phyloP scores from a whole-genome alignment of 371 early-diverging fungal genomes.

The Mucor racemosus region DNA sequence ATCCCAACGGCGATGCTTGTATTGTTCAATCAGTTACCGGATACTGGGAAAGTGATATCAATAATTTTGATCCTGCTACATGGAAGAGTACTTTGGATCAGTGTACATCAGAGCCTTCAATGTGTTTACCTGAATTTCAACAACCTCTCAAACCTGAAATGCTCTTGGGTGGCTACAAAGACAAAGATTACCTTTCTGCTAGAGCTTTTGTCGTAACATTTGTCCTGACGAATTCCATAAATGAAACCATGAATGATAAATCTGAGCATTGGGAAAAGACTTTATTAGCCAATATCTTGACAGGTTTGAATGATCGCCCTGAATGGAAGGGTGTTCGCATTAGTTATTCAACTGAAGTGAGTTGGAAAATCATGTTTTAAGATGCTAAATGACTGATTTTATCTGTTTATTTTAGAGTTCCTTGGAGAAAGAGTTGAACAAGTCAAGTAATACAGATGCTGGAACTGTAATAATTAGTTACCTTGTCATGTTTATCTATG shows the following conservation, averaged over 20 bases:
- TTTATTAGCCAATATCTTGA: conserved; percentile 49
- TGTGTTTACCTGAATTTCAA: conserved; percentile 68
- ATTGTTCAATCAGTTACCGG: conserved; percentile 76
- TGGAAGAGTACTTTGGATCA: conserved; percentile 54
- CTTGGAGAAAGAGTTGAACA: conserved; percentile 70
- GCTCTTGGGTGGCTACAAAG: conserved; percentile 68
- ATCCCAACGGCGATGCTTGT: conserved; percentile 71
- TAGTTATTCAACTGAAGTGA: conserved; percentile 73
- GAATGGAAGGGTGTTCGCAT: conserved; percentile 62
- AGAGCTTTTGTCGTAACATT: conserved; percentile 71
- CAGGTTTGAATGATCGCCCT: conserved; percentile 40
- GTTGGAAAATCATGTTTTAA: not conserved
- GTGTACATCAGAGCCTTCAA: conserved; percentile 61
- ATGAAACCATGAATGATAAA: conserved; percentile 36
- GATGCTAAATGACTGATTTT: not conserved
- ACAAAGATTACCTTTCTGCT: conserved; percentile 46
- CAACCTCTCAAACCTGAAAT: conserved; percentile 75
- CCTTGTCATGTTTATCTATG: conserved; percentile 77
- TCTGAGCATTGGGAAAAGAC: conserved; percentile 72
- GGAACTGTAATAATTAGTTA: conserved; percentile 69
- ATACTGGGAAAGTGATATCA: conserved; percentile 70
- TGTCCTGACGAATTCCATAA: conserved; percentile 66
- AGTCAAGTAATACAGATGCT: conserved; percentile 71
- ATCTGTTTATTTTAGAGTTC: conserved; percentile 44
- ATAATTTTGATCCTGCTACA: conserved; percentile 47